A percentile compares a stretch with the other conserved stretches of the same genome.
Conservation (phyloP, 1,284 basidiomycete species). For the Pyrrhoderma noxium region DNA sequence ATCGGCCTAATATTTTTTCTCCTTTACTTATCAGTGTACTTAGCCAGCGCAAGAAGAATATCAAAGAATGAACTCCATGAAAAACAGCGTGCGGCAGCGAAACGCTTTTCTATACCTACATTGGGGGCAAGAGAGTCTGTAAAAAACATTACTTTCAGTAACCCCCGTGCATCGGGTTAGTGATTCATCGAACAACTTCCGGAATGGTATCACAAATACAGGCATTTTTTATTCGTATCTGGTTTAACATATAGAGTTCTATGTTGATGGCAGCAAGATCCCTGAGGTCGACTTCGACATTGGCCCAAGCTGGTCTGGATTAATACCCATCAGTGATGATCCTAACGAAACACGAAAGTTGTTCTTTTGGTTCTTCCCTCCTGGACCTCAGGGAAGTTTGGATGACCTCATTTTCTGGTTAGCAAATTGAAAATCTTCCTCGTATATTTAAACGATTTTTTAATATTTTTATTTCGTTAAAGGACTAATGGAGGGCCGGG, state of each 20-base stretch:
- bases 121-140: constrained; percentile 21
- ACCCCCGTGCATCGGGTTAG: constrained; percentile 57
- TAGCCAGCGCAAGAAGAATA: background rate
- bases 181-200: constrained; percentile 4
- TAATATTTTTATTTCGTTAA: background rate
- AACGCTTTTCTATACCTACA: constrained; percentile 1
- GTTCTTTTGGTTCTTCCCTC: constrained; percentile 86
- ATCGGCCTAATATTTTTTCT: no score
- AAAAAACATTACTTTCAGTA: constrained; percentile 66
- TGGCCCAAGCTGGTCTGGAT: constrained; percentile 68
- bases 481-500: constrained; percentile 46
- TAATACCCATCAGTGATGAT: constrained; percentile 59
- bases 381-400: constrained; percentile 58
- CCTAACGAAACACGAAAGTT: constrained; percentile 64
- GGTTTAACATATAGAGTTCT: constrained; percentile 44
- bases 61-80: constrained; percentile 9
- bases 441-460: no score
- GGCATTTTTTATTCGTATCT: background rate
- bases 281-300: constrained; percentile 67
- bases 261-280: constrained; percentile 58
- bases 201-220: no score
- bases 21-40: no score
- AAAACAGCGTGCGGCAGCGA: constrained; percentile 10
- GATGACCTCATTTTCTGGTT: constrained; percentile 74
- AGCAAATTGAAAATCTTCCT: background rate